Base-by-base conservation (phyloP, 257 asterid species). In the Forsythia suspensa region DNA sequence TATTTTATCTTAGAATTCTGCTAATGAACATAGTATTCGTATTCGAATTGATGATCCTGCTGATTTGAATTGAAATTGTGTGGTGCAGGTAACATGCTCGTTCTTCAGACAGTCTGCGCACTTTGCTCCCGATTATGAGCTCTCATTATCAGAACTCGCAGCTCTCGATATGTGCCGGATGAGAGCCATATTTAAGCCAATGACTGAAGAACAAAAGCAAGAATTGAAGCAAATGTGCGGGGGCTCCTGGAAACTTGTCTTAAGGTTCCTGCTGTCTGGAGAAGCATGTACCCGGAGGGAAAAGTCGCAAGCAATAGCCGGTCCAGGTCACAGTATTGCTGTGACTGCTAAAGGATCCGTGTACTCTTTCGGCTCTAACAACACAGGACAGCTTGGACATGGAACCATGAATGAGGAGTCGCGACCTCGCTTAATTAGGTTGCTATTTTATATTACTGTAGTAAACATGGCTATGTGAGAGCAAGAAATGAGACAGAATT, bases 161-260 rank as follows among this genome's bases (percentile, higher is more conserved):
- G 99, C 99, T 74, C 93, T 94, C 9, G 98, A 96, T 80, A 90
- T 96, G 98, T 96, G 99, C 88, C 94, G 81, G 75, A 88, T 88
- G 84, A 92, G 99, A 77, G 98, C 97, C 76, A 84, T 94, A 66
- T 96, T 96, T 86, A 92, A 90, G 85, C 97, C 97, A 11, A 88
- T 96, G 98, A 89, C 87, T 2, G 72, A 84, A 18, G 94, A 88
- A 51, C 87, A 94, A 80, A 84, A 83, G 4, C 86, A 87, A 82
- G 81, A 81, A 24, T 79, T 96, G 82, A 96, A 96, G 89, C 86
- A 80, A 82, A 86, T 79, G 76, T 94, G 98, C 43, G 98, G 99
- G 73, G 98, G 98, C 61, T 91, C 98, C 0, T 96, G 99, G 99
- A 96, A 96, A 80, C 90, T 96, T 36, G 97, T 96, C 73, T 89